These are phyloP conservation scores for Cyberlindnera lachancei DNA, from an alignment of 805 yeast species.

Conservation along the genomic window DNA sequence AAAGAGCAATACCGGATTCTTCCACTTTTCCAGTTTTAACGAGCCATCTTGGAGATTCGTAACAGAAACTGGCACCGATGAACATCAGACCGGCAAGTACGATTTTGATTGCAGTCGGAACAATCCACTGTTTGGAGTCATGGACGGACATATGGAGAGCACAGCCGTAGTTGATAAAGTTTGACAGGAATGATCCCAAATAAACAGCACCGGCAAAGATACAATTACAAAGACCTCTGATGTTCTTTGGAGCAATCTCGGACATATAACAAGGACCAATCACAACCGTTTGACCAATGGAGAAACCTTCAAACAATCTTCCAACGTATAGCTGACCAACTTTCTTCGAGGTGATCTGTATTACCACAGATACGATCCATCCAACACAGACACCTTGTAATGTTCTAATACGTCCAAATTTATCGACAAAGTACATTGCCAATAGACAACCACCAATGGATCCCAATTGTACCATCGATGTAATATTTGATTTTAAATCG, in stretches of 20 bases:
- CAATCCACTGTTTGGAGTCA: conserved; percentile 40
- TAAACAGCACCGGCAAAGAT: conserved; percentile 53
- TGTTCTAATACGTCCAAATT: conserved; percentile 43
- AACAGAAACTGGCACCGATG: conserved; percentile 35
- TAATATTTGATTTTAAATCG: conserved; percentile 42
- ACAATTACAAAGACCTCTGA: conserved; percentile 46
- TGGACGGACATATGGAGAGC: conserved; percentile 34
- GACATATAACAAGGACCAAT: conserved; percentile 48
- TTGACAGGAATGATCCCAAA: conserved; percentile 43
- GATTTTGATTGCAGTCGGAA: conserved; percentile 42
- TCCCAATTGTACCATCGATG: conserved; percentile 53
- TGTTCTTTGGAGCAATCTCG: conserved; percentile 44
- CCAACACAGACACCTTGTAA: conserved; percentile 34
- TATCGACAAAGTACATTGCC: conserved; percentile 41
- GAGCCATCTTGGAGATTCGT: conserved; percentile 43
- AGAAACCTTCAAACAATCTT: conserved; percentile 46
- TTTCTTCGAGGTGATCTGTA: conserved; percentile 38
- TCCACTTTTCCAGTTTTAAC: conserved; percentile 22
- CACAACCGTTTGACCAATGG: conserved; percentile 50
- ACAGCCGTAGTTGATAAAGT: conserved; percentile 45
- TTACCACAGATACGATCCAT: conserved; percentile 39
- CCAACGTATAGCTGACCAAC: conserved; percentile 51
- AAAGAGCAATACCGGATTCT: conserved; percentile 21
- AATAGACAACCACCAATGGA: conserved; percentile 46
- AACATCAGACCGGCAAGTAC: conserved; percentile 40